phyloP scores from a whole-genome alignment of 169 alveolate genomes.

The Plasmodium cynomolgi region DNA sequence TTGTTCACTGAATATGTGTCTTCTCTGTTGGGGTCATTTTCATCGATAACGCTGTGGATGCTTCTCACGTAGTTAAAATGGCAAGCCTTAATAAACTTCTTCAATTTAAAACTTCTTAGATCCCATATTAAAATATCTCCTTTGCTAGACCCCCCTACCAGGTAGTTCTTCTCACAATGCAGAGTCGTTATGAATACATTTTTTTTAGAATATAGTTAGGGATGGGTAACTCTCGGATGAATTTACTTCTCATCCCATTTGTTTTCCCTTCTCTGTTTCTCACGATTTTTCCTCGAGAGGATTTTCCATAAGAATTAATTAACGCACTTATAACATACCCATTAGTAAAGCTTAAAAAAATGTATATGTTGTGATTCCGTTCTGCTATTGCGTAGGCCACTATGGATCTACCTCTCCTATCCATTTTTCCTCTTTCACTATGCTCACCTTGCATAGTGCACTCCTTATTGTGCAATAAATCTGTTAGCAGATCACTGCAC shows the following conservation, averaged over 20 bases:
- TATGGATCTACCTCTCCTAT: background rate
- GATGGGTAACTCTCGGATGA: background rate
- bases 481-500: background rate
- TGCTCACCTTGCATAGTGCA: background rate
- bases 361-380: conserved; percentile 22
- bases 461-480: background rate
- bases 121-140: conserved; percentile 74
- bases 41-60: conserved; percentile 57
- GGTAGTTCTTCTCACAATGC: background rate
- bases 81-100: conserved; percentile 27
- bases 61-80: conserved; percentile 66
- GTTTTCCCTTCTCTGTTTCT: background rate
- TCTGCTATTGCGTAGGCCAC: conserved; percentile 46
- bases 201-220: background rate
- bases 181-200: conserved; percentile 38
- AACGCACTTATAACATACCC: conserved; percentile 31
- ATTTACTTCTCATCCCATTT: background rate
- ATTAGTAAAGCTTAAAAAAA: conserved; percentile 24
- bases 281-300: background rate
- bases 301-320: conserved; percentile 38
- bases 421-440: background rate
- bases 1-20: background rate
- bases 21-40: background rate
- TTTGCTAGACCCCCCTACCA: conserved; percentile 42
- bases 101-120: background rate